phyloP scores from a whole-genome alignment of 495 filamentous ascomycete species.

The Trichoderma erinaceum region DNA sequence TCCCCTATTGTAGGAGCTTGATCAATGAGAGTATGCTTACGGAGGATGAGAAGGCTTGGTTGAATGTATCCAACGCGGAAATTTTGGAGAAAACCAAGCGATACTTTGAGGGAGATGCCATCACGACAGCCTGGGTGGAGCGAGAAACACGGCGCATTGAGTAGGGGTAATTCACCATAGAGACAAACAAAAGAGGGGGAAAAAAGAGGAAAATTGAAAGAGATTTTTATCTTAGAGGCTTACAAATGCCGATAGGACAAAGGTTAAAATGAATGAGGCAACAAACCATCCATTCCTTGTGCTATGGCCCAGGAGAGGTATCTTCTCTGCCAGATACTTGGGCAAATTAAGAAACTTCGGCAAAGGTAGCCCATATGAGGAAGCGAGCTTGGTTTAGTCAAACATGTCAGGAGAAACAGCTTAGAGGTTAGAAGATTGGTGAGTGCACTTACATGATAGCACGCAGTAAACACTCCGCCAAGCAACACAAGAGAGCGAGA shows the following conservation, averaged over 20 bases:
- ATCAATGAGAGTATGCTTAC: constrained; percentile 72
- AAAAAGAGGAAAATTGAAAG: background rate
- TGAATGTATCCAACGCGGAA: constrained; percentile 80
- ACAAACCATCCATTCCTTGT: constrained; percentile 7
- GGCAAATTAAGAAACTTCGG: background rate
- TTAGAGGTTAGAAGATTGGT: background rate
- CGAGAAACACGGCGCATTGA: constrained; percentile 64
- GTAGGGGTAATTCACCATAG: constrained; percentile 17
- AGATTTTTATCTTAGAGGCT: constrained; percentile 9
- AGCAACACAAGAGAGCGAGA: constrained; percentile 14
- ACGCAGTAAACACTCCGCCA: background rate
- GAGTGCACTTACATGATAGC: background rate
- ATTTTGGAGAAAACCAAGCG: constrained; percentile 74
- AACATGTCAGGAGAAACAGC: background rate
- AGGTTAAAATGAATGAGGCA: constrained; percentile 12
- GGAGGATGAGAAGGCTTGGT: constrained; percentile 71
- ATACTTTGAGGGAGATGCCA: constrained; percentile 68
- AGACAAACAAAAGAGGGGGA: background rate
- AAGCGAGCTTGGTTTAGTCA: background rate
- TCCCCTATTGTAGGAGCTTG: constrained; percentile 84
- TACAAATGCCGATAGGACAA: constrained; percentile 16
- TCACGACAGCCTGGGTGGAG: constrained; percentile 73
- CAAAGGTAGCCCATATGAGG: constrained; percentile 7
- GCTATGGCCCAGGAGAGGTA: background rate
- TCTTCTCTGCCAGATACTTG: background rate